Evolutionary conservation across 805 yeast species (phyloP), one percentile per base, ranked within the genome.

Genomic region (Blastobotrys mokoenaii): DNA sequence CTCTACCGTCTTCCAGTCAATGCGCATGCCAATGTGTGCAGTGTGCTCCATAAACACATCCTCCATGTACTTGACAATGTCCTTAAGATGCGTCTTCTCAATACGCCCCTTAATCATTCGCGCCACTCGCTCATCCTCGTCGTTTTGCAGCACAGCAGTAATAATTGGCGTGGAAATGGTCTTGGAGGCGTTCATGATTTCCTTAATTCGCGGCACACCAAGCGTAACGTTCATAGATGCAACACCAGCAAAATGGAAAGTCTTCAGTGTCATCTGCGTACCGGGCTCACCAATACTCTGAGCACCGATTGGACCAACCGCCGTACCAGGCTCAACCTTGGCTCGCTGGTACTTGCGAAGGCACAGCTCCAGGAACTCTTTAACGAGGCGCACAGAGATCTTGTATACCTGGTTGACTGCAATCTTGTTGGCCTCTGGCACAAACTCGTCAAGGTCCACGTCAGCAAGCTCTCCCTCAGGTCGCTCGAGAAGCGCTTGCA

Each of bases 251-350:
- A 93, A 93, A 73, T 93, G 98, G 86, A 90, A 90, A 48, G 94
- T 84, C 63, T 84, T 84, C 61, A 84, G 74, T 3, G 98, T 93
- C 98, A 93, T 93, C 69, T 93, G 98, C 0, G 98, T 93, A 64
- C 97, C 98, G 17, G 98, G 98, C 62, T 90, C 98, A 69, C 98
- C 98, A 71, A 93, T 93, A 38, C 96, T 86, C 63, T 93, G 98
- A 0, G 98, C 98, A 55, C 97, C 98, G 67, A 93, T 89, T 20
- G 98, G 97, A 54, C 98, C 98, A 45, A 93, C 97, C 2, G 98
- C 98, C 3, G 98, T 93, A 51, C 97, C 98, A 1, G 98, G 98
- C 64, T 93, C 98, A 14, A 93, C 97, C 66, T 81, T 82, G 6
- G 98, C 96, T 54, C 82, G 74, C 45, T 79, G 78, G 60, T 93